phyloP scores from a whole-genome alignment of 805 yeast genomes.

The Maudiozyma serrabonitensis region DNA sequence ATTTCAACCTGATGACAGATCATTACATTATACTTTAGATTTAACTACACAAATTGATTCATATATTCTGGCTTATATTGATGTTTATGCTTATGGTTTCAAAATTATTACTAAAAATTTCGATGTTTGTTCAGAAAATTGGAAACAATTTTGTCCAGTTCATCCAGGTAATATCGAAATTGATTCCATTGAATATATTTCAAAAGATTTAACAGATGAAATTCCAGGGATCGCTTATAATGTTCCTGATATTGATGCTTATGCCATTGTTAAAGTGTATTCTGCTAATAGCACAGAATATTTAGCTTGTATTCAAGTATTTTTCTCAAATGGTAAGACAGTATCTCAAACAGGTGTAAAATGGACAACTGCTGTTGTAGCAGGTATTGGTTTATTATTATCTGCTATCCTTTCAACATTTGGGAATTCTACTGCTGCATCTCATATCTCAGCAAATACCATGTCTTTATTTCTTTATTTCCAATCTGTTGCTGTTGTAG shows the following conservation, averaged over 20 bases:
- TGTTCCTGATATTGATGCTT: slow-evolving; percentile 83
- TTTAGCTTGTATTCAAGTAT: slow-evolving; percentile 68
- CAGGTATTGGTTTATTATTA: slow-evolving; percentile 75
- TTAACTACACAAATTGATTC: slow-evolving; percentile 60
- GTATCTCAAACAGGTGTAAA: slow-evolving; percentile 72
- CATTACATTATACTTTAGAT: slow-evolving; percentile 60
- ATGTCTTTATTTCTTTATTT: slow-evolving; percentile 76
- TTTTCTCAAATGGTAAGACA: slow-evolving; percentile 67
- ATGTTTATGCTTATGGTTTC: slow-evolving; percentile 82
- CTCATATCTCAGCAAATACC: slow-evolving; percentile 80
- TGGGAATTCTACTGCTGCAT: slow-evolving; percentile 84
- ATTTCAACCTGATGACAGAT: slow-evolving; percentile 61
- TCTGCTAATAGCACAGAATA: slow-evolving; percentile 30
- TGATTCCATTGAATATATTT: slow-evolving; percentile 55
- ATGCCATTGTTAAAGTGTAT: slow-evolving; percentile 48
- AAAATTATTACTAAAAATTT: slow-evolving; percentile 46
- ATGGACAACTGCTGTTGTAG: slow-evolving; percentile 90
- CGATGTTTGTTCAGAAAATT: slow-evolving; percentile 51
- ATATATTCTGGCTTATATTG: slow-evolving; percentile 56
- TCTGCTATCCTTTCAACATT: slow-evolving; percentile 77
- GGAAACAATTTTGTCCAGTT: slow-evolving; percentile 88
- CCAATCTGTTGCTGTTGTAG: slow-evolving; percentile 76
- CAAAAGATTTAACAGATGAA: slow-evolving; percentile 37
- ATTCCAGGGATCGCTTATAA: slow-evolving; percentile 81
- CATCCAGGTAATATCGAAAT: slow-evolving; percentile 74